Evolutionary conservation across 106 monocot species (phyloP), one percentile per base, ranked within the genome.

Genomic region (Dendrobium chrysotoxum): DNA sequence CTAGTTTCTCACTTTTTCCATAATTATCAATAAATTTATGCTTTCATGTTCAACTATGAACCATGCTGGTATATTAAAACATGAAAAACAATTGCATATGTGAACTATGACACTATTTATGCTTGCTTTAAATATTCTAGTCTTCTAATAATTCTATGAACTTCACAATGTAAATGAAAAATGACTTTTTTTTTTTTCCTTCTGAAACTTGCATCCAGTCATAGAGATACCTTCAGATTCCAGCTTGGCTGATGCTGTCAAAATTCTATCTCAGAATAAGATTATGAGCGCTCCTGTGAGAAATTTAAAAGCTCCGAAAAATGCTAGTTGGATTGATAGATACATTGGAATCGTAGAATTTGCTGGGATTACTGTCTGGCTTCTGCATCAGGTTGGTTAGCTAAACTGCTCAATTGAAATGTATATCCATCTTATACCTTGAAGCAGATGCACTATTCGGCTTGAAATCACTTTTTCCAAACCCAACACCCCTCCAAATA

Each of bases 341-440:
- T 95, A 95, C 58, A 86, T 95, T 45, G 95, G 95, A 38, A 86
- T 95, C 7, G 90, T 95, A 4, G 95, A 95, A 80, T 92, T 95
- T 83, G 92, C 92, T 39, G 92, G 95, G 78, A 95, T 95, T 77
- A 90, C 87, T 66, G 92, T 92, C 4, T 95, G 95, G 95, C 88
- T 92, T 79, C 87, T 95, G 77, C 92, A 95, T 84, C 95, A 94
- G 93, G 93, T 94, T 81, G 41, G 74, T 42, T 42, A 75, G 6
- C 74, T 75, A 21, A 21, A 30, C n/a, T 75, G 9, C n/a, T 42
- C 6, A 20, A 21, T 75, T 75, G 40, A 42, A 71, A 21, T 75
- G 40, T 21, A 75, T 13, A 41, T 75, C 3, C 17, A n/a, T 41
- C 20, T 41, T 71, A 38, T 11, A 71, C 35, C 11, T 16, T 70